Percentiles rank a stretch among this genome's conserved stretches.
Conservation (phyloP, 2,329 filamentous ascomycete genomes). For the Arthrobotrys entomopaga region DNA sequence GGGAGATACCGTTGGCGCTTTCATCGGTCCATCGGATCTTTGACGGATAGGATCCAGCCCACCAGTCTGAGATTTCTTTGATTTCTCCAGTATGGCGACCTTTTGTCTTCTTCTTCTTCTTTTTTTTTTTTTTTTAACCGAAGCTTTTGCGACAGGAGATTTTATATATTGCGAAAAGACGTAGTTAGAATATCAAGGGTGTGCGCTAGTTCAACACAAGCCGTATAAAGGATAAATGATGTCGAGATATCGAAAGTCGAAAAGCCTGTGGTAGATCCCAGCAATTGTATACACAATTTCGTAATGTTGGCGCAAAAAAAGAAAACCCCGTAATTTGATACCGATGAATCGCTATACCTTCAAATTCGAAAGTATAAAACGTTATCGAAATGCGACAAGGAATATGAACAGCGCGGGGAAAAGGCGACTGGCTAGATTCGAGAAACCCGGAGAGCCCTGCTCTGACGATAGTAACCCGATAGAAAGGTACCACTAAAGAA, state of each 20-base stretch:
- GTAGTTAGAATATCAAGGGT: constrained; percentile 12
- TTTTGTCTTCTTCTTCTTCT: constrained; percentile 16
- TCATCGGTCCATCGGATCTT: constrained; percentile 54
- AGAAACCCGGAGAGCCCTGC: constrained; percentile 35
- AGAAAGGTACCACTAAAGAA: constrained; percentile 12
- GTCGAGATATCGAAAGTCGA: constrained; percentile 14
- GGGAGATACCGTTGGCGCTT: constrained; percentile 46
- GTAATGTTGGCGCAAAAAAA: constrained; percentile 41
- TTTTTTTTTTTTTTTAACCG: constrained; percentile 4
- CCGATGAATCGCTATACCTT: constrained; percentile 22
- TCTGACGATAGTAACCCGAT: constrained; percentile 25
- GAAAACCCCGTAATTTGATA: constrained; percentile 21
- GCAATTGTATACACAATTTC: constrained; percentile 10
- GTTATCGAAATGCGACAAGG: constrained; percentile 40
- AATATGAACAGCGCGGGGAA: constrained; percentile 13
- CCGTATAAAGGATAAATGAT: constrained; percentile 7
- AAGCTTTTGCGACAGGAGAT: constrained; percentile 4
- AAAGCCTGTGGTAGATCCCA: constrained; percentile 3
- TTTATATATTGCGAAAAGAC: constrained; percentile 9
- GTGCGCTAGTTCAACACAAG: constrained; percentile 25
- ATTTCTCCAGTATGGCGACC: constrained; percentile 54
- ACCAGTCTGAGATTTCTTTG: constrained; percentile 52
- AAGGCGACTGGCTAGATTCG: constrained; percentile 35
- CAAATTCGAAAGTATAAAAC: constrained; percentile 22
- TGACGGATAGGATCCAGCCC: constrained; percentile 55